Percentiles rank a stretch among this genome's conserved stretches.
These are phyloP conservation scores for Phialocephala subalpina DNA, from an alignment of 2,329 filamentous ascomycete species.

Conservation along the genomic window DNA sequence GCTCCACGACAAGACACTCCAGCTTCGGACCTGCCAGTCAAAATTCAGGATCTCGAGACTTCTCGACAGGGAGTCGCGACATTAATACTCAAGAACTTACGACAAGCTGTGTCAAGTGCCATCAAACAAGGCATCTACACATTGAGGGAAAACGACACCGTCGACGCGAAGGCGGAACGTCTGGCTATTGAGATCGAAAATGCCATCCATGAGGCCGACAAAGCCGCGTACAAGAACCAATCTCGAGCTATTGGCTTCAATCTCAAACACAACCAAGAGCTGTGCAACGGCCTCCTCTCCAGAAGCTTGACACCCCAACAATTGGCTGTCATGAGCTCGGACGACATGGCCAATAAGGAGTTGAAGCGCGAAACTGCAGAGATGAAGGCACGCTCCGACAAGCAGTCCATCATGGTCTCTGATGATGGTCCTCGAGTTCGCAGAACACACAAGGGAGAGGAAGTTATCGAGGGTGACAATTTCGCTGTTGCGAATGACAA, in stretches of 20 bases:
- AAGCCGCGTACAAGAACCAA: conserved; percentile 65
- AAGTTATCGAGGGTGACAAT: conserved; percentile 81
- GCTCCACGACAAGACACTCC: conserved; percentile 46
- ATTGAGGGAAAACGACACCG: conserved; percentile 68
- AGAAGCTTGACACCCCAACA: conserved; percentile 75
- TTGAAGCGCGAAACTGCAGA: conserved; percentile 79
- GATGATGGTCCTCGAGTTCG: conserved; percentile 79
- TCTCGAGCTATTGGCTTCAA: conserved; percentile 84
- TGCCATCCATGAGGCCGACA: conserved; percentile 62
- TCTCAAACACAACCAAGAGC: conserved; percentile 84
- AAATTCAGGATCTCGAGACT: conserved; percentile 64
- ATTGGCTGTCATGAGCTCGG: conserved; percentile 86
- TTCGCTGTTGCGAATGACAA: conserved; percentile 48
- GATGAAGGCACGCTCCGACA: conserved; percentile 80
- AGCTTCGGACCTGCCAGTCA: conserved; percentile 55
- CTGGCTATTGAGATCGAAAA: conserved; percentile 85
- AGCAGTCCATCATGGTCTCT: conserved; percentile 83
- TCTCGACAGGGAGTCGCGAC: conserved; percentile 74
- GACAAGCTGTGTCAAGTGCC: conserved; percentile 69
- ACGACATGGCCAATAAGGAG: conserved; percentile 93
- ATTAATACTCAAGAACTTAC: conserved; percentile 74
- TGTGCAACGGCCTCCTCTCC: conserved; percentile 79
- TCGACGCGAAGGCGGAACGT: conserved; percentile 70
- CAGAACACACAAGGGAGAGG: conserved; percentile 94
- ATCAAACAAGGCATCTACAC: conserved; percentile 71